Evolutionary conservation across 495 filamentous ascomycete genomes (phyloP).

Genomic region (Clavariopsis aquatica): DNA sequence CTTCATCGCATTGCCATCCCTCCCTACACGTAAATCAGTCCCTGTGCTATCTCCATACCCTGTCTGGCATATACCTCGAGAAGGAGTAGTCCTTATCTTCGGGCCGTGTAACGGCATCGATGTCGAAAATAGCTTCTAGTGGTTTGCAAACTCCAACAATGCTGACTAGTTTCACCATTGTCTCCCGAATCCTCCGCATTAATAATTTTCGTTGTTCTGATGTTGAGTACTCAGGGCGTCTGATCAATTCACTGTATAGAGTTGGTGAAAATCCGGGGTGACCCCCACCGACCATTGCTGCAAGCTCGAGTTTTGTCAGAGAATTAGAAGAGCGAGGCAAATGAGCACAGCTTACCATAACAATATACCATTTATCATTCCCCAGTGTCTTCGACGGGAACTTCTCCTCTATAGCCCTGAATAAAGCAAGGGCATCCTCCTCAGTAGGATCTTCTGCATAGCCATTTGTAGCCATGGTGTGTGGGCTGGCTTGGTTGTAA

Average conservation of each 20-base stretch:
- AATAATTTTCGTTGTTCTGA: constrained; percentile 40
- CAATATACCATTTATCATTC: constrained; percentile 59
- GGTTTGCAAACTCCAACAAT: constrained; percentile 42
- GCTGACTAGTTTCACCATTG: constrained; percentile 42
- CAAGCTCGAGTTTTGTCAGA: constrained; percentile 15
- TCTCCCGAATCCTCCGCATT: constrained; percentile 43
- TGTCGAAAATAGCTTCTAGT: constrained; percentile 43
- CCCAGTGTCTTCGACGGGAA: constrained; percentile 54
- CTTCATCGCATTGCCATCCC: constrained; percentile 43
- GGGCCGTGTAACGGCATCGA: constrained; percentile 36
- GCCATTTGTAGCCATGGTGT: constrained; percentile 5
- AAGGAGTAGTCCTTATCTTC: constrained; percentile 47
- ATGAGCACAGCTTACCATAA: constrained; percentile 46
- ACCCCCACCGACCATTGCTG: constrained; percentile 38
- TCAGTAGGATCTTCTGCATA: constrained; percentile 37
- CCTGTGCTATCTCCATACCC: background rate
- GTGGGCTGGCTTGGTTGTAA: background rate
- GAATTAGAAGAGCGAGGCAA: background rate
- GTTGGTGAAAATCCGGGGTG: constrained; percentile 38
- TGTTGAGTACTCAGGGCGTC: constrained; percentile 35
- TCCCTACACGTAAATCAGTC: constrained; percentile 33
- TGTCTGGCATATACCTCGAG: constrained; percentile 32
- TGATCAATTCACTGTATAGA: constrained; percentile 42
- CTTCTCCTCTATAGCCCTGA: constrained; percentile 54
- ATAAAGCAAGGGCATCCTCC: constrained; percentile 47